A percentile compares a stretch with the other conserved stretches of the same genome.
These are phyloP conservation scores for Trichosporon coremiiforme DNA, from an alignment of 1,284 basidiomycete species.

Conservation along the genomic window DNA sequence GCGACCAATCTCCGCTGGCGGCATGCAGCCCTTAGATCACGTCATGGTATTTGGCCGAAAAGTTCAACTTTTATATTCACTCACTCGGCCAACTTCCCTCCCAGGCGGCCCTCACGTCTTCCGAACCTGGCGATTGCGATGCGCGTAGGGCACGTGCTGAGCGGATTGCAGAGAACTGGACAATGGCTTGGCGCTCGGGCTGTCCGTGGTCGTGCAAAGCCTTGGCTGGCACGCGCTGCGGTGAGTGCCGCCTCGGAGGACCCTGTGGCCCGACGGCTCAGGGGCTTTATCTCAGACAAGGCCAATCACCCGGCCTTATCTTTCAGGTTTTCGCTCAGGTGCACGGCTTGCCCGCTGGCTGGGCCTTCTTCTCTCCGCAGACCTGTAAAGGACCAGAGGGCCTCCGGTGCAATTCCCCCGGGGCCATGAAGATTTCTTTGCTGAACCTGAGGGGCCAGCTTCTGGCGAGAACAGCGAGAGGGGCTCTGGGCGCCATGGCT, in stretches of 20 bases:
- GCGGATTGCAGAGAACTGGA: not conserved
- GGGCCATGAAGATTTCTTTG: not conserved
- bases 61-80: not conserved
- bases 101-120: not conserved
- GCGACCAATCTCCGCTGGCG: not conserved
- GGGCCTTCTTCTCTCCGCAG: conserved; percentile 1
- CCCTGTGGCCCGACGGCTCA: not conserved
- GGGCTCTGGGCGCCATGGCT: not conserved
- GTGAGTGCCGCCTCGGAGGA: not conserved
- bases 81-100: not conserved
- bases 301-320: conserved; percentile 8
- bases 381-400: not conserved
- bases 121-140: conserved; percentile 1
- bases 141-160: not conserved
- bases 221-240: not conserved
- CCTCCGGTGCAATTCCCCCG: not conserved
- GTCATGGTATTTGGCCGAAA: conserved; percentile 12
- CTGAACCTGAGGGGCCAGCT: not conserved
- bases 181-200: not conserved
- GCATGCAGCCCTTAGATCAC: not conserved
- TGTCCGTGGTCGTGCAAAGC: not conserved
- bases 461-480: not conserved
- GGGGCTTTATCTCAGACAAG: not conserved
- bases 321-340: conserved; percentile 2
- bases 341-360: not conserved